Percentiles rank a stretch among this genome's conserved stretches.
These are phyloP conservation scores for Microbotryum lychnidis-dioicae DNA, from an alignment of 1,284 basidiomycete species.

Conservation along the genomic window DNA sequence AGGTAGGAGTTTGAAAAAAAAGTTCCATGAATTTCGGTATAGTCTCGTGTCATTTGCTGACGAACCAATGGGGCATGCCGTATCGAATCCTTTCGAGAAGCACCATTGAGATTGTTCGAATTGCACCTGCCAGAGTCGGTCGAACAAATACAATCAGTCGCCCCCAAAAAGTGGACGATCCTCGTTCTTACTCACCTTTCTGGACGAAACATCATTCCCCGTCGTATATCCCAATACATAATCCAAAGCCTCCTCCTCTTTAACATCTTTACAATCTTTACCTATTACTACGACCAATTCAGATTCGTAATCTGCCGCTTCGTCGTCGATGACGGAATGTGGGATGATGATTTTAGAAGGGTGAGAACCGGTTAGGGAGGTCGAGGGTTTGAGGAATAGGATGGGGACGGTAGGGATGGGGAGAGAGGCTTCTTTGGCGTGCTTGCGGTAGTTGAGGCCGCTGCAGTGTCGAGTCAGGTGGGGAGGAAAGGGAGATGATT, in stretches of 20 bases:
- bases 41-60: neutral
- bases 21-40: no score
- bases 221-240: conserved; percentile 34
- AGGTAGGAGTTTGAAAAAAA: neutral
- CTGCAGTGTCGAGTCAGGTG: neutral
- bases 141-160: neutral
- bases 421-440: conserved; percentile 37
- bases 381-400: conserved; percentile 35
- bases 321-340: conserved; percentile 19
- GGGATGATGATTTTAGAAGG: conserved; percentile 28
- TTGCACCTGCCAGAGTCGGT: conserved; percentile 2
- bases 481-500: no score
- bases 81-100: conserved; percentile 43
- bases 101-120: conserved; percentile 40
- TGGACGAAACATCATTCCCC: conserved; percentile 43
- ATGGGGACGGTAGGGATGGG: conserved; percentile 31
- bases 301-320: conserved; percentile 35
- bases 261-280: conserved; percentile 69
- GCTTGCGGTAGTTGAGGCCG: conserved; percentile 39
- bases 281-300: conserved; percentile 80
- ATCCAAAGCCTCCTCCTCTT: conserved; percentile 60
- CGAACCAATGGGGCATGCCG: conserved; percentile 44
- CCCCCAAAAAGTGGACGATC: no score
- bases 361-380: conserved; percentile 26
- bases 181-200: conserved; percentile 15